A percentile compares a stretch with the other conserved stretches of the same genome.
phyloP scores from a whole-genome alignment of 345 rosid genomes.

The Angophora floribunda region DNA sequence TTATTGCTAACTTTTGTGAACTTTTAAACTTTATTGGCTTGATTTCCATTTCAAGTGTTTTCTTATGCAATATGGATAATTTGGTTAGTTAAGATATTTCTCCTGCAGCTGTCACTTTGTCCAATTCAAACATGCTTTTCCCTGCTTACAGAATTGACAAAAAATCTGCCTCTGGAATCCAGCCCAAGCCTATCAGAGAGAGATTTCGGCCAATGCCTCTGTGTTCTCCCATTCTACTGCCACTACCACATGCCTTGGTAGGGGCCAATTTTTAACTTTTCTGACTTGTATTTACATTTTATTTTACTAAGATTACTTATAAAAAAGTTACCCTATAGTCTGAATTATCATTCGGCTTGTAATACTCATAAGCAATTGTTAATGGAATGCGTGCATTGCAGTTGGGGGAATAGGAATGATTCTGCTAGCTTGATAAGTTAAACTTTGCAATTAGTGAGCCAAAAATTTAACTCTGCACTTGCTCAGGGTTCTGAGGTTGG shows the following conservation, averaged over 20 bases:
- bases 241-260: conserved; percentile 95
- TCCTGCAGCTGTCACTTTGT: background rate
- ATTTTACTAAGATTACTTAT: background rate
- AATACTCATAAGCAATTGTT: background rate
- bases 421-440: background rate
- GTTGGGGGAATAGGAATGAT: background rate
- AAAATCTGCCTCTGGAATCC: conserved; percentile 36
- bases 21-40: background rate
- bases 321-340: background rate
- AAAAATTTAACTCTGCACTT: background rate
- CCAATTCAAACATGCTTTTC: background rate
- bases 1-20: background rate
- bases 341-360: background rate
- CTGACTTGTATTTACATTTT: background rate
- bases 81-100: background rate
- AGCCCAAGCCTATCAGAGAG: conserved; percentile 47
- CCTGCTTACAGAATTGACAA: conserved; percentile 56
- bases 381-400: background rate
- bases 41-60: background rate
- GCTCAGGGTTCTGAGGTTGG: background rate
- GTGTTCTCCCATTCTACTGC: conserved; percentile 76
- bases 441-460: background rate
- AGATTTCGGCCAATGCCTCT: conserved; percentile 95
- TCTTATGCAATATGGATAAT: background rate
- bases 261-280: background rate